Base-by-base conservation (phyloP, 495 filamentous ascomycete species). In the Penicillium coprophilum region DNA sequence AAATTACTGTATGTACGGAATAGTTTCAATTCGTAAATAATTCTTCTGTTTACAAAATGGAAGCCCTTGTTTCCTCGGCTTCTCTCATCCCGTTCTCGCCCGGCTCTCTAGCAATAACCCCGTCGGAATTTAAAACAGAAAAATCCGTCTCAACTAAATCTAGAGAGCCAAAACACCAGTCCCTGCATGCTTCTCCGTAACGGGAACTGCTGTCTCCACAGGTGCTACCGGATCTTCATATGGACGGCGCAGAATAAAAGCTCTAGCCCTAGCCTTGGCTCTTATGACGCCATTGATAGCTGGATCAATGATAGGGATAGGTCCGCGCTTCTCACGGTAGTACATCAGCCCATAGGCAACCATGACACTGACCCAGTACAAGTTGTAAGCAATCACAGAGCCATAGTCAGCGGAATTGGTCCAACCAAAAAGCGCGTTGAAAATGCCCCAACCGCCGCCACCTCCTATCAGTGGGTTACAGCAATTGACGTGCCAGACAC, bases 401-500 rank as follows among this genome's bases (percentile, higher is more conserved):
- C 79, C 89, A 53, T 93, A 91, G 0, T 90, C 93, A 1, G 90
- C 92, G 0, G 88, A 89, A 71, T 96, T 96, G 55, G 85, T 83
- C 92, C 92, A 97, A 21, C 92, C 92, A 9, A 81, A 60, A 12
- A 86, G 72, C 17, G 89, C 85, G 58, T 93, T 95, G 78, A 96
- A 95, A 65, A 96, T 83, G 43, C 90, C 91, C 92, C 92, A 97
- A 23, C 90, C 91, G 43, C 83, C 84, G 17, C 89, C 90, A 31
- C 88, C 89, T 50, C 85, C 84, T 15, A 87, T 46, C 20, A 77
- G 70, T 0, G 91, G 85, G 52, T 81, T 92, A 69, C 91, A 95
- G 76, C 89, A 96, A 63, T 96, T 95, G 47, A 96, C 84, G 65
- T 97, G 92, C 92, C 92, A 96, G 3, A 96, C 91, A 46, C 84